A percentile compares a stretch with the other conserved stretches of the same genome.
phyloP scores from a whole-genome alignment of 1,284 basidiomycete genomes.

The Ganoderma meredithae region DNA sequence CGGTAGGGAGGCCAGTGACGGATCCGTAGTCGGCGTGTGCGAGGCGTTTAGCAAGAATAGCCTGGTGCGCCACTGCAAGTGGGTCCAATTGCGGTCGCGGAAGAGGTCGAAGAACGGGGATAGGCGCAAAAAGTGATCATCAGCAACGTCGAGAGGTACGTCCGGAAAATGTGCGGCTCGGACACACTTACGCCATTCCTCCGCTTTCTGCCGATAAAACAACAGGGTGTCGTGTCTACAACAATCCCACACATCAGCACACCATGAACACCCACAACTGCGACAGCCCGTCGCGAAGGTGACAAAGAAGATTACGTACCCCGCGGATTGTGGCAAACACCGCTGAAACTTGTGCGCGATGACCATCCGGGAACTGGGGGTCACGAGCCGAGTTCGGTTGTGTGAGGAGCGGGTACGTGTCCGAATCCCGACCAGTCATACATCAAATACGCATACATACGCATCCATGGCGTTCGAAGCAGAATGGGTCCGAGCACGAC shows the following conservation, averaged over 20 bases:
- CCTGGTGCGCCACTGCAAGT: conserved; percentile 66
- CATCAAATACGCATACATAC: conserved; percentile 11
- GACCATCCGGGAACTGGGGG: conserved; percentile 67
- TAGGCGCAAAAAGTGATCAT: conserved; percentile 10
- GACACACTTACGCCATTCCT: conserved; percentile 76
- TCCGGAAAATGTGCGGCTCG: conserved; percentile 19
- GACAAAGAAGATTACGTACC: conserved; percentile 50
- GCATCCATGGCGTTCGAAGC: not conserved
- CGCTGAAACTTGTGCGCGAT: conserved; percentile 74
- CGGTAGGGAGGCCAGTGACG: conserved; percentile 66
- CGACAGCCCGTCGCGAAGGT: conserved; percentile 10
- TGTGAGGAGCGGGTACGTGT: conserved; percentile 5
- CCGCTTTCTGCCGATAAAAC: conserved; percentile 70
- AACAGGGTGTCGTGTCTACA: conserved; percentile 57
- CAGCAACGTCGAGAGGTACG: conserved; percentile 18
- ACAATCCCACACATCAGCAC: conserved; percentile 28
- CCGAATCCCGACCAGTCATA: conserved; percentile 6
- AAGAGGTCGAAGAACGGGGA: conserved; percentile 12
- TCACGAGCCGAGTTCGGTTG: conserved; percentile 8
- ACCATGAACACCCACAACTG: conserved; percentile 32
- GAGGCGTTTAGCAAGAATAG: conserved; percentile 63
- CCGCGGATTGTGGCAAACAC: conserved; percentile 65
- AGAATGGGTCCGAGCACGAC: not conserved
- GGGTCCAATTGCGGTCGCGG: conserved; percentile 5
- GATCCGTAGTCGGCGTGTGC: conserved; percentile 62